phyloP scores from a whole-genome alignment of 164 flowering plant species.

The Stephania cephalantha region DNA sequence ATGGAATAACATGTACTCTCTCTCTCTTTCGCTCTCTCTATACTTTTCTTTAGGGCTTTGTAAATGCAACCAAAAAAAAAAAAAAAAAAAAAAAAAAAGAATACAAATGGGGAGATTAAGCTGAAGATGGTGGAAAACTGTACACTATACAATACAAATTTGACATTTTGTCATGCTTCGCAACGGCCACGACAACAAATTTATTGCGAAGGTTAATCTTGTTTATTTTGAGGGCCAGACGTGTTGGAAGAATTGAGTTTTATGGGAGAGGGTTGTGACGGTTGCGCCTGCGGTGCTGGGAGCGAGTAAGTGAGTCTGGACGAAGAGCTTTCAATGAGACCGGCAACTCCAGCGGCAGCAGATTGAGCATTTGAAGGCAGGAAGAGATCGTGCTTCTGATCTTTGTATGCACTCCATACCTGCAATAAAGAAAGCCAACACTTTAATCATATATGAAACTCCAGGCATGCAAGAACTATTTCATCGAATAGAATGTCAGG shows the following conservation, averaged over 20 bases:
- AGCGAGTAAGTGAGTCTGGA: conserved; percentile 72
- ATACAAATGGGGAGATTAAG: neutral
- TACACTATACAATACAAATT: conserved; percentile 1
- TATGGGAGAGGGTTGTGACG: conserved; percentile 28
- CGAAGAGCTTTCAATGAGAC: conserved; percentile 87
- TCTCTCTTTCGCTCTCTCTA: neutral
- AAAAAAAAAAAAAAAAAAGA: neutral
- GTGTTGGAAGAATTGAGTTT: conserved; percentile 32
- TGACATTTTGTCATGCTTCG: neutral
- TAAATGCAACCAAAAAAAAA: neutral
- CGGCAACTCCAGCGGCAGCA: conserved; percentile 96
- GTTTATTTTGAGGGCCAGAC: conserved; percentile 31
- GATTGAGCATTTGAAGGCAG: conserved; percentile 97
- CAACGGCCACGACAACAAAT: neutral
- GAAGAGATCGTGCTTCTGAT: conserved; percentile 97
- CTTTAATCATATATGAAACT: too few relatives aligned
- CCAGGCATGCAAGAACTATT: too few relatives aligned
- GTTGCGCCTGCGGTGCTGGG: conserved; percentile 61
- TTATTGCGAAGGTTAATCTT: conserved; percentile 22
- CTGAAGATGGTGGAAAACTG: neutral
- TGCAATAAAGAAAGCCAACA: conserved; percentile 19
- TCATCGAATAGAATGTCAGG: too few relatives aligned
- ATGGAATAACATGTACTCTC: neutral
- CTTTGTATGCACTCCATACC: conserved; percentile 99
- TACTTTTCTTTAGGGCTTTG: neutral